Conservation (phyloP, 2,329 filamentous ascomycete genomes). For the Colletotrichum cereale region DNA sequence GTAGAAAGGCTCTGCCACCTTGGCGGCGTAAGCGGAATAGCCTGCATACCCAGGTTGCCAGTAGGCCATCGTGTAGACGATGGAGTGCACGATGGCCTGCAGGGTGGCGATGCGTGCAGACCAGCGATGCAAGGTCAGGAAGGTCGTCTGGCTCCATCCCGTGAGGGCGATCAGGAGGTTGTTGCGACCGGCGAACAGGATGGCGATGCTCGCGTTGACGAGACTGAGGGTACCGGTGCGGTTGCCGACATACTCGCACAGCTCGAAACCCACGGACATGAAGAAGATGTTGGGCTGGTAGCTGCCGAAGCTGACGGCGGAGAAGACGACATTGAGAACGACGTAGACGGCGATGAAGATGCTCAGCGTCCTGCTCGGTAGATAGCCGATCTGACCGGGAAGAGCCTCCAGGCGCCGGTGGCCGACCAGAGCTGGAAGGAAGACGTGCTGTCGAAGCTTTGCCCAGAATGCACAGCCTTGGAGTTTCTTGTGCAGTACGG, state of each 20-base stretch:
- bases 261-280: slow-evolving; percentile 41
- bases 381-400: slow-evolving; percentile 42
- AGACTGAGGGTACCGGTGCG: slow-evolving; percentile 52
- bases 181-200: slow-evolving; percentile 53
- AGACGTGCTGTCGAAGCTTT: slow-evolving; percentile 42
- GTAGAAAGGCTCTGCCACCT: slow-evolving; percentile 15
- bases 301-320: slow-evolving; percentile 46
- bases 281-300: slow-evolving; percentile 44
- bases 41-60: slow-evolving; percentile 27
- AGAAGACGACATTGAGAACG: slow-evolving; percentile 52
- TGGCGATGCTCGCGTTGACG: slow-evolving; percentile 48
- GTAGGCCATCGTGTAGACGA: slow-evolving; percentile 46
- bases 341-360: slow-evolving; percentile 57
- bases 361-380: slow-evolving; percentile 57
- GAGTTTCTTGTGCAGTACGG: not conserved
- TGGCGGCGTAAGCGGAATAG: slow-evolving; percentile 9
- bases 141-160: slow-evolving; percentile 53
- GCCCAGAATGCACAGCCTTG: not conserved
- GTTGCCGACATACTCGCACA: slow-evolving; percentile 51
- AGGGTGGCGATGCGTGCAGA: slow-evolving; percentile 46
- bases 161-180: slow-evolving; percentile 52
- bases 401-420: slow-evolving; percentile 43
- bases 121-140: slow-evolving; percentile 53
- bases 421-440: slow-evolving; percentile 45
- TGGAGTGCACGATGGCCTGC: slow-evolving; percentile 49